These are phyloP conservation scores for Immersiella caudata DNA, from an alignment of 495 filamentous ascomycete genomes.

Conservation along the genomic window DNA sequence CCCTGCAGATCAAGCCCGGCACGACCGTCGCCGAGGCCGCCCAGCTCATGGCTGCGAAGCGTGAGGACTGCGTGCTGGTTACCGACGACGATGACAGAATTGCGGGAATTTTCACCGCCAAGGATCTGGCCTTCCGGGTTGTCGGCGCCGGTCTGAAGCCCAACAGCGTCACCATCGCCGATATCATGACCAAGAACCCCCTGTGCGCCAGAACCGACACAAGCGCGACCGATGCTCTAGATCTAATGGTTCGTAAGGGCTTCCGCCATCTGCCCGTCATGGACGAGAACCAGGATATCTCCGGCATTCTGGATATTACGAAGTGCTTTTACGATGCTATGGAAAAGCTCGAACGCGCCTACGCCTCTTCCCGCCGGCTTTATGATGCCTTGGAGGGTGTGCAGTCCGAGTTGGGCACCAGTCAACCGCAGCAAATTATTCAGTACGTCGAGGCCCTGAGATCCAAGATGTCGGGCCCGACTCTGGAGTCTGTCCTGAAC, in stretches of 20 bases:
- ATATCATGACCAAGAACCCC: constrained; percentile 99
- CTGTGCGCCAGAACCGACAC: constrained; percentile 96
- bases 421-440: constrained; percentile 96
- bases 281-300: constrained; percentile 99
- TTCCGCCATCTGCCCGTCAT: constrained; percentile 98
- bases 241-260: constrained; percentile 97
- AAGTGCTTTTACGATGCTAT: constrained; percentile 99
- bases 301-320: constrained; percentile 96
- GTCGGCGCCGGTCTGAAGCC: constrained; percentile 93
- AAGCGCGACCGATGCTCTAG: constrained; percentile 93
- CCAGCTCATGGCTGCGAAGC: constrained; percentile 98
- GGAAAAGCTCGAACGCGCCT: constrained; percentile 97
- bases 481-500: constrained; percentile 90
- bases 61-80: constrained; percentile 98
- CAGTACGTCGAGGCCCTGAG: constrained; percentile 96
- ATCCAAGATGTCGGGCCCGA: constrained; percentile 96
- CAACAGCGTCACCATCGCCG: constrained; percentile 84
- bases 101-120: constrained; percentile 97
- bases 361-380: constrained; percentile 91
- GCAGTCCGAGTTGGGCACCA: constrained; percentile 95
- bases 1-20: constrained; percentile 94
- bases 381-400: constrained; percentile 98
- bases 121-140: constrained; percentile 96
- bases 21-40: constrained; percentile 96
- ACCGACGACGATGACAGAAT: constrained; percentile 98